Evolutionary conservation across 805 yeast genomes (phyloP).

Genomic region (Cyberlindnera americana): DNA sequence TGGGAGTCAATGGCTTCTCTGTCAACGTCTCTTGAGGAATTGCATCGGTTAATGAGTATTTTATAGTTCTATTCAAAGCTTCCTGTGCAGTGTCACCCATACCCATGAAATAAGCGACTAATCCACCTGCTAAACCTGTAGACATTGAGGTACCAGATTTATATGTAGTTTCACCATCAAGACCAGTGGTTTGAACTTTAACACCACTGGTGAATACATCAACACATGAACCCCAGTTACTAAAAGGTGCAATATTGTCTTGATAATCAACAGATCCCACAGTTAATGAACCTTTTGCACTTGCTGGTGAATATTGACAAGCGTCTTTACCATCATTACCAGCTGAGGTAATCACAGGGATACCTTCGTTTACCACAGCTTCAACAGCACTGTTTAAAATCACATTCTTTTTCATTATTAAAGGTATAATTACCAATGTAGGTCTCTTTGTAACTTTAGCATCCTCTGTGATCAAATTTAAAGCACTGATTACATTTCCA

Average conservation of each 20-base stretch:
- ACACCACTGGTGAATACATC: constrained; percentile 51
- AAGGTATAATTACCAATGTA: constrained; percentile 37
- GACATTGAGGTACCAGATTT: constrained; percentile 49
- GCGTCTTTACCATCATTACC: constrained; percentile 45
- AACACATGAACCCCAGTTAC: constrained; percentile 51
- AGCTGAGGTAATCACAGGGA: constrained; percentile 47
- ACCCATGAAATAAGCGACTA: constrained; percentile 42
- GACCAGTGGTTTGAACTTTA: constrained; percentile 39
- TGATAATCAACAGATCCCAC: constrained; percentile 86
- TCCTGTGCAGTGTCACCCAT: constrained; percentile 34
- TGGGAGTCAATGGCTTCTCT: constrained; percentile 55
- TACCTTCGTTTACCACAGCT: constrained; percentile 39
- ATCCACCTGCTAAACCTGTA: constrained; percentile 43
- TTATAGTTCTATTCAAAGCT: constrained; percentile 38
- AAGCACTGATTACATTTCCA: constrained; percentile 33
- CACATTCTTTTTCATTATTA: constrained; percentile 34
- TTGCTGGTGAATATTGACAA: constrained; percentile 45
- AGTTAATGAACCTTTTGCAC: constrained; percentile 58
- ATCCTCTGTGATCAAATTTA: constrained; percentile 28
- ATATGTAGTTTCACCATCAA: constrained; percentile 27
- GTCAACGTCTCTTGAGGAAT: constrained; percentile 45
- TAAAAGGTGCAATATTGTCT: constrained; percentile 46
- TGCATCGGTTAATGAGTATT: constrained; percentile 42
- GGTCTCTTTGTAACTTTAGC: constrained; percentile 33
- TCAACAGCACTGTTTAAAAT: constrained; percentile 43